Evolutionary conservation across 306 rosid species (phyloP).

Genomic region (Fragaria iinumae): DNA sequence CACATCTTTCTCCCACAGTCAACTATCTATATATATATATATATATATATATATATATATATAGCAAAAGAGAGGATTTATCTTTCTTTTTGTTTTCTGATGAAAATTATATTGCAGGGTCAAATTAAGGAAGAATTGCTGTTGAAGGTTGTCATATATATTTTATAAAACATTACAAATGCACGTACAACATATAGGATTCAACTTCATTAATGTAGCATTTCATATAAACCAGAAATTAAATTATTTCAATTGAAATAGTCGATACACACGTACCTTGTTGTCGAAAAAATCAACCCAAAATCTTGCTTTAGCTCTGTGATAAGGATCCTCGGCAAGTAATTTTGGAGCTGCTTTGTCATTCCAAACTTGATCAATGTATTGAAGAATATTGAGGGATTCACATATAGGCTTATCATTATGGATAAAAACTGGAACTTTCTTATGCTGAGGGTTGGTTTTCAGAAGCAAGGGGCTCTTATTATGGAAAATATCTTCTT

Average conservation of each 20-base stretch:
- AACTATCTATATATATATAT: slow-evolving; percentile 10
- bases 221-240: background rate
- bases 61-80: no score
- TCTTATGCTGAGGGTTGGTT: slow-evolving; percentile 4
- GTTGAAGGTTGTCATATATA: no score
- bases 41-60: no score
- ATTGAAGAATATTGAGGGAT: slow-evolving; percentile 16
- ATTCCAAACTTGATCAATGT: slow-evolving; percentile 16
- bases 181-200: background rate
- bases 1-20: slow-evolving; percentile 17
- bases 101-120: no score
- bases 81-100: no score
- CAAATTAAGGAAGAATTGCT: no score
- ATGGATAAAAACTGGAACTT: slow-evolving; percentile 11
- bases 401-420: slow-evolving; percentile 7
- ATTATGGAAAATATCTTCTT: background rate
- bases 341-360: background rate
- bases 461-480: background rate
- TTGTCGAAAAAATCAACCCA: slow-evolving; percentile 13
- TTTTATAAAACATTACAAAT: background rate
- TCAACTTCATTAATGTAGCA: background rate
- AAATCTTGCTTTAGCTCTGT: background rate
- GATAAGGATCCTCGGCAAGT: background rate
- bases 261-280: background rate
- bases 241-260: background rate